These are phyloP conservation scores for Xylariomycetidae sp. DNA, from an alignment of 2,329 filamentous ascomycete genomes.

Conservation along the genomic window DNA sequence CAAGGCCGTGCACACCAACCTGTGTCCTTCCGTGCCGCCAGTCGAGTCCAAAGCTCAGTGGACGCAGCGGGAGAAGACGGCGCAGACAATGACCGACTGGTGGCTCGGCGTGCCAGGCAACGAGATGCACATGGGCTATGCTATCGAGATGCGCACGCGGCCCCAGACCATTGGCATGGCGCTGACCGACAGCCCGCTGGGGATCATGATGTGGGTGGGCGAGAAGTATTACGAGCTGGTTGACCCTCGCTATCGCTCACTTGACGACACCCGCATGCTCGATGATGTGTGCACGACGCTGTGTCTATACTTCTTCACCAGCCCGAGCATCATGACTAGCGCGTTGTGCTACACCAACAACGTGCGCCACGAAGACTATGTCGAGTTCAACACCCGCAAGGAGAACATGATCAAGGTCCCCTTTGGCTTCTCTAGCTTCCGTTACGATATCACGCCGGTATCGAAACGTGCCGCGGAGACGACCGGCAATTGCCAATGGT, in stretches of 20 bases:
- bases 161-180: constrained; percentile 37
- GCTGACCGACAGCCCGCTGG: constrained; percentile 36
- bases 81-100: constrained; percentile 27
- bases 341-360: constrained; percentile 11
- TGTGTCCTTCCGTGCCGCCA: constrained; percentile 31
- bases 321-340: constrained; percentile 16
- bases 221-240: constrained; percentile 28
- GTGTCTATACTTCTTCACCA: constrained; percentile 21
- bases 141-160: constrained; percentile 33
- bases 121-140: constrained; percentile 34
- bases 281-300: constrained; percentile 12
- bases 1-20: constrained; percentile 33
- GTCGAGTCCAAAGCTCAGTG: constrained; percentile 17
- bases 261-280: constrained; percentile 9
- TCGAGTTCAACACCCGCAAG: constrained; percentile 6
- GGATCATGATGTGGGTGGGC: constrained; percentile 36
- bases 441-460: constrained; percentile 8
- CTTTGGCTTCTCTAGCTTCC: constrained; percentile 13
- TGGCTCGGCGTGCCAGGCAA: constrained; percentile 6
- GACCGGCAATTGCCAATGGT: constrained; percentile 14
- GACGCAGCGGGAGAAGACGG: constrained; percentile 27
- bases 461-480: constrained; percentile 10
- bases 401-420: constrained; percentile 14
- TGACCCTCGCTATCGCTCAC: constrained; percentile 5
- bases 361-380: constrained; percentile 10